Conservation (phyloP, 2,329 filamentous ascomycete species). For the Colletotrichum filicis region DNA sequence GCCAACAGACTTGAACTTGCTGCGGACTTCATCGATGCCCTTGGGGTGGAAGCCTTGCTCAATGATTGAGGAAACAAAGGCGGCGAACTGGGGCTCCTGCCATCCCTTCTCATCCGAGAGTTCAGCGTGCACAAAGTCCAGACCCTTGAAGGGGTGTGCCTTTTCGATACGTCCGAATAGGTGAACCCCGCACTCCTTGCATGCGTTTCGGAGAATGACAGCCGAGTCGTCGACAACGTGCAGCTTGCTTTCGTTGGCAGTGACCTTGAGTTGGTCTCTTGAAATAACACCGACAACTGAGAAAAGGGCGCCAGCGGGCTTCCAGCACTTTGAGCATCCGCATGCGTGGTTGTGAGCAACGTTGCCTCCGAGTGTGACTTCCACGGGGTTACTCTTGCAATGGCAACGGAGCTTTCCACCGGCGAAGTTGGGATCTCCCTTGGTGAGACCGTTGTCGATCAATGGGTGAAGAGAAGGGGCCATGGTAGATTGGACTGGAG, state of each 20-base stretch:
- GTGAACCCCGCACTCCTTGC: slow-evolving; percentile 69
- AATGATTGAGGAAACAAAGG: slow-evolving; percentile 74
- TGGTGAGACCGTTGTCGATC: slow-evolving; percentile 70
- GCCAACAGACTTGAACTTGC: slow-evolving; percentile 62
- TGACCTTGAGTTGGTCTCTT: slow-evolving; percentile 63
- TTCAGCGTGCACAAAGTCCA: slow-evolving; percentile 77
- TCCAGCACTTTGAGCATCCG: slow-evolving; percentile 80
- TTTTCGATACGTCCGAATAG: slow-evolving; percentile 73
- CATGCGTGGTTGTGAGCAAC: slow-evolving; percentile 77
- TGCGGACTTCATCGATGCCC: slow-evolving; percentile 65
- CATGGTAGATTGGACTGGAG: slow-evolving; percentile 38
- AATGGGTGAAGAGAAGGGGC: slow-evolving; percentile 67
- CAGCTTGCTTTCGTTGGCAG: slow-evolving; percentile 68
- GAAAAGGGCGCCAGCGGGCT: slow-evolving; percentile 72
- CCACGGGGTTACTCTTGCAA: slow-evolving; percentile 65
- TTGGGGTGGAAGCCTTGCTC: slow-evolving; percentile 72
- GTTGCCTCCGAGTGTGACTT: slow-evolving; percentile 67
- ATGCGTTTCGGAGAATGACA: slow-evolving; percentile 70
- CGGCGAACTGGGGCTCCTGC: slow-evolving; percentile 78
- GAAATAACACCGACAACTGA: slow-evolving; percentile 72
- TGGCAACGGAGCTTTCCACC: slow-evolving; percentile 73
- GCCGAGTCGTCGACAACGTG: slow-evolving; percentile 64
- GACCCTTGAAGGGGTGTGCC: slow-evolving; percentile 73
- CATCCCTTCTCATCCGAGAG: slow-evolving; percentile 70
- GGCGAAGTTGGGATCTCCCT: slow-evolving; percentile 63